Evolutionary conservation across 208 protist genomes (phyloP).

Genomic region (Paratrypanosoma confusum): DNA sequence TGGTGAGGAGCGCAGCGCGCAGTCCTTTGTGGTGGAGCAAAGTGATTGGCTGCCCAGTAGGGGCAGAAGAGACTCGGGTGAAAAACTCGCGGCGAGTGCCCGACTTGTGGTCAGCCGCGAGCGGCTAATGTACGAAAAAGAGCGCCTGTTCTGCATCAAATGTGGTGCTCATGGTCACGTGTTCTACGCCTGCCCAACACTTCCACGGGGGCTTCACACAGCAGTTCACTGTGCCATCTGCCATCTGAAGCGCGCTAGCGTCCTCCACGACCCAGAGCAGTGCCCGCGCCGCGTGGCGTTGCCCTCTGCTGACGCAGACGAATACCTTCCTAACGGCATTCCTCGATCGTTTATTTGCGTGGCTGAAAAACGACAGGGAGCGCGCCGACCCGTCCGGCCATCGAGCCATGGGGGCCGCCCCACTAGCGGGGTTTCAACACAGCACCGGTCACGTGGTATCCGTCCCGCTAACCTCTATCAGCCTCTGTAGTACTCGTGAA

Average conservation of each 20-base stretch:
- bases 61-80: not conserved
- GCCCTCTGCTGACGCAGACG: too few relatives aligned
- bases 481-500: too few relatives aligned
- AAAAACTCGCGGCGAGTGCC: not conserved
- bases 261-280: constrained; percentile 23
- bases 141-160: constrained; percentile 49
- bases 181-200: constrained; percentile 21
- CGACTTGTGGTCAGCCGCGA: not conserved
- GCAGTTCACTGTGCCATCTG: constrained; percentile 55
- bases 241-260: constrained; percentile 8
- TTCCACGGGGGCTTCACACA: constrained; percentile 24
- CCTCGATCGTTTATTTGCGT: constrained; percentile 1
- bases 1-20: not conserved
- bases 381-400: not conserved
- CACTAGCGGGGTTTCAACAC: too few relatives aligned
- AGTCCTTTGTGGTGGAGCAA: not conserved
- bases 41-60: constrained; percentile 1
- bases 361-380: not conserved
- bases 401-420: too few relatives aligned
- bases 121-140: constrained; percentile 1
- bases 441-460: too few relatives aligned
- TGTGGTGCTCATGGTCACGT: constrained; percentile 49
- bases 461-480: too few relatives aligned
- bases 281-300: constrained; percentile 41
- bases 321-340: constrained; percentile 23